phyloP scores from a whole-genome alignment of 768 basidiomycete genomes.

The Mycena amicta region DNA sequence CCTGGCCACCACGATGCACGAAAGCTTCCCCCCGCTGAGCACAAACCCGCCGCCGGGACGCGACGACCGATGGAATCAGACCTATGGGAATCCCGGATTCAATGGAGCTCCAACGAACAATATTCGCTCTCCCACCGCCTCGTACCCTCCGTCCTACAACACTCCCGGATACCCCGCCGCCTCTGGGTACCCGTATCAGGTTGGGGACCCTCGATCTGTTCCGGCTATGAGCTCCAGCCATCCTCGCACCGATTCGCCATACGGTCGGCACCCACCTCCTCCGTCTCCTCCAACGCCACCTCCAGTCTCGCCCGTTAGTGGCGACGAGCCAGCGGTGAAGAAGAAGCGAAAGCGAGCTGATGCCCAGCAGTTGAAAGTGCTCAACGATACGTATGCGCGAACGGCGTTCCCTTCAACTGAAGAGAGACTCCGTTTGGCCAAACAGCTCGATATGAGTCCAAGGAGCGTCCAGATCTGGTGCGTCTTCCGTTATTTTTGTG shows the following conservation, averaged over 20 bases:
- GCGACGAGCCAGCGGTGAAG: slow-evolving; percentile 75
- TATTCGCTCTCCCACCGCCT: slow-evolving; percentile 67
- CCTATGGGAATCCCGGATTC: slow-evolving; percentile 39
- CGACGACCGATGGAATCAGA: slow-evolving; percentile 49
- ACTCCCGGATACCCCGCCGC: slow-evolving; percentile 43
- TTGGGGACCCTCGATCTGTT: slow-evolving; percentile 8
- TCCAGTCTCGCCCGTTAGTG: slow-evolving; percentile 47
- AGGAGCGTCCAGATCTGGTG: slow-evolving; percentile 89
- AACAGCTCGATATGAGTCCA: slow-evolving; percentile 79
- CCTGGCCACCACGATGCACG: slow-evolving; percentile 54
- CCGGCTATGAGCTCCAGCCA: slow-evolving; percentile 32
- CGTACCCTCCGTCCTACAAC: slow-evolving; percentile 58
- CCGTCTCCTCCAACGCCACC: slow-evolving; percentile 52
- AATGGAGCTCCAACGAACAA: slow-evolving; percentile 41
- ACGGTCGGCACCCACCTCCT: slow-evolving; percentile 40
- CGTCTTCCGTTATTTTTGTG: slow-evolving; percentile 27
- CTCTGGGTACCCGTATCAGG: slow-evolving; percentile 45
- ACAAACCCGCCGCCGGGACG: slow-evolving; percentile 42
- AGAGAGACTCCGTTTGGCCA: slow-evolving; percentile 77
- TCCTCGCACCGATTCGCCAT: slow-evolving; percentile 47
- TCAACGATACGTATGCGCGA: slow-evolving; percentile 78
- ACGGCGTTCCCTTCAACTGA: slow-evolving; percentile 90
- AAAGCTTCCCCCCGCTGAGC: slow-evolving; percentile 60
- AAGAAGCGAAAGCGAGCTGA: slow-evolving; percentile 89
- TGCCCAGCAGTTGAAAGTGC: slow-evolving; percentile 73